Percentiles rank a stretch among this genome's conserved stretches.
Conservation (phyloP, 2,329 filamentous ascomycete species). For the Ceratocystis papillata region DNA sequence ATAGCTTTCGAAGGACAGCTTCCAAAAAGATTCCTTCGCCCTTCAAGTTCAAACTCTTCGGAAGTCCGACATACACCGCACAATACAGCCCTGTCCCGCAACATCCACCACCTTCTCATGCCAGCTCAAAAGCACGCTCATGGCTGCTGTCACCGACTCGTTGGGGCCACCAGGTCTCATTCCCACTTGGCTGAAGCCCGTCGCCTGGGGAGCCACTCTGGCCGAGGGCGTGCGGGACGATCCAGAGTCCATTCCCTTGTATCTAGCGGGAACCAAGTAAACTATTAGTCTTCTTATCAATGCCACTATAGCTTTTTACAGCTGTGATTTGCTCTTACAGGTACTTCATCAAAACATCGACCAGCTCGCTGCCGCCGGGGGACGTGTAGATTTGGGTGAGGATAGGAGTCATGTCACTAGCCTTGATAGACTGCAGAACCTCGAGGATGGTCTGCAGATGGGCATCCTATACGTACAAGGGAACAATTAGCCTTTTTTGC, state of each 20-base stretch:
- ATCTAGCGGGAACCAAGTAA: constrained; percentile 40
- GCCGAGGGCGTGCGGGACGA: constrained; percentile 38
- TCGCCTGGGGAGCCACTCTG: constrained; percentile 59
- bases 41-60: constrained; percentile 48
- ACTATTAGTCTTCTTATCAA: not conserved
- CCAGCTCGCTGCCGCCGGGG: constrained; percentile 68
- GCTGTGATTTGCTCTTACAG: constrained; percentile 49
- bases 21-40: too few species aligned
- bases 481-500: constrained; percentile 18
- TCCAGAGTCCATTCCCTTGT: constrained; percentile 71
- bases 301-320: not conserved
- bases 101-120: constrained; percentile 97
- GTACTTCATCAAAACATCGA: constrained; percentile 97
- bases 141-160: constrained; percentile 69
- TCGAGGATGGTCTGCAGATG: constrained; percentile 83
- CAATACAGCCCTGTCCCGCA: constrained; percentile 80
- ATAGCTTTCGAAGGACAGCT: too few species aligned
- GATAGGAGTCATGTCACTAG: constrained; percentile 86
- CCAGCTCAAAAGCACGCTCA: constrained; percentile 97
- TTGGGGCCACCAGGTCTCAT: constrained; percentile 42
- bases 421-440: constrained; percentile 90
- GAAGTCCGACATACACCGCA: constrained; percentile 91
- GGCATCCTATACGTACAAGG: constrained; percentile 49
- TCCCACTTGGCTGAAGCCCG: constrained; percentile 76
- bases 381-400: constrained; percentile 69